Conservation (phyloP, 371 early-diverging fungal genomes). For the Ecytonucleospora hepatopenaei region DNA sequence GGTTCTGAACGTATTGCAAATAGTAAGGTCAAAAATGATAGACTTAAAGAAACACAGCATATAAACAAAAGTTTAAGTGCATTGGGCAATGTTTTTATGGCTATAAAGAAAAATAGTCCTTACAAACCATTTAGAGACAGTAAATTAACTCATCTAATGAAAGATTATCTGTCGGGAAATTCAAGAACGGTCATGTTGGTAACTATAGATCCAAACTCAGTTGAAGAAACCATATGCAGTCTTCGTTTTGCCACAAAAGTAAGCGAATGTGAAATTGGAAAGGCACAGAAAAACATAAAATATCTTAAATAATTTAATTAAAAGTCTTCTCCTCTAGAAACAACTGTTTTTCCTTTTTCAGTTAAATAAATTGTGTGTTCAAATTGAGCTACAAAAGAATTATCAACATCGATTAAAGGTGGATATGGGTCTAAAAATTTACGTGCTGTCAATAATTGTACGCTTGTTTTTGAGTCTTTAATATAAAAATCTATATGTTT, state of each 20-base stretch:
- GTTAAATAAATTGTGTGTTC: constrained; percentile 91
- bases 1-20: constrained; percentile 85
- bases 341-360: constrained; percentile 73
- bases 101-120: constrained; percentile 62
- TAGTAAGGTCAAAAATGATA: constrained; percentile 74
- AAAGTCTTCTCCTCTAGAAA: constrained; percentile 66
- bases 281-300: constrained; percentile 10
- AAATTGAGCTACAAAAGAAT: constrained; percentile 85
- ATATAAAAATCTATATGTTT: constrained; percentile 80
- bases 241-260: constrained; percentile 87
- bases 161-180: constrained; percentile 71
- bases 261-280: constrained; percentile 44
- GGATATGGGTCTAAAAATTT: constrained; percentile 78
- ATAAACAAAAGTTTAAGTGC: constrained; percentile 84
- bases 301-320: constrained; percentile 37
- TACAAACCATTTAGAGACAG: constrained; percentile 92
- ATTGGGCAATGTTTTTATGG: constrained; percentile 80
- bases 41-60: constrained; percentile 79
- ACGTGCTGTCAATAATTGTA: constrained; percentile 70
- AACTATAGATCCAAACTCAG: constrained; percentile 71
- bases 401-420: constrained; percentile 76
- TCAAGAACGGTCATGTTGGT: constrained; percentile 95
- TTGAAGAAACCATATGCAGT: constrained; percentile 75
- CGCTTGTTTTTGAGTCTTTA: constrained; percentile 59
- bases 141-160: constrained; percentile 78